These are phyloP conservation scores for Bipolaris gigantea DNA, from an alignment of 2,329 filamentous ascomycete species.

Conservation along the genomic window DNA sequence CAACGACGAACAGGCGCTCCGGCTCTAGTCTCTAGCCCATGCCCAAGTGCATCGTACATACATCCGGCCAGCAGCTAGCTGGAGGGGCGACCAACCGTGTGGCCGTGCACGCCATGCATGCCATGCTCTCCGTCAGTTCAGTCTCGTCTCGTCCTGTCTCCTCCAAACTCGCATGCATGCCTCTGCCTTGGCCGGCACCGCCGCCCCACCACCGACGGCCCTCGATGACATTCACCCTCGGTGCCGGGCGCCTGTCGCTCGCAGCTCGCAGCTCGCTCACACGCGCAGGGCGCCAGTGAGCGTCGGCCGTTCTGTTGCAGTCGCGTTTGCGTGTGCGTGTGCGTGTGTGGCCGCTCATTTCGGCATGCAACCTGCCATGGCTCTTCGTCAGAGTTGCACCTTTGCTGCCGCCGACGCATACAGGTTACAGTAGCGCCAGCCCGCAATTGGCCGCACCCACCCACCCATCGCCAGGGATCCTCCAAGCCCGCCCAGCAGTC, in stretches of 20 bases:
- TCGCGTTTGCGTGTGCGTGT: too few species aligned
- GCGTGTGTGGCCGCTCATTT: neutral
- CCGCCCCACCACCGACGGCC: neutral
- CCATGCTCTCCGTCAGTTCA: neutral
- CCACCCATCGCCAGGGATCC: conserved; percentile 22
- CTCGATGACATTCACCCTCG: too few species aligned
- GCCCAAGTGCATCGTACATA: too few species aligned
- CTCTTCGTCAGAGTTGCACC: conserved; percentile 31
- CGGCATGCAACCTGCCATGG: neutral
- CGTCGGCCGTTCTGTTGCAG: neutral
- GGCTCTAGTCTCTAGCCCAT: conserved; percentile 2
- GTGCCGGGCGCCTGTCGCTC: neutral
- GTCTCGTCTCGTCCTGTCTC: too few species aligned
- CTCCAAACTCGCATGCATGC: neutral
- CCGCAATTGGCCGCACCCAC: conserved; percentile 26
- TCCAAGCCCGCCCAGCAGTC: conserved; percentile 21
- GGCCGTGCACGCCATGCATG: conserved; percentile 7
- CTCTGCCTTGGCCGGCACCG: conserved; percentile 13
- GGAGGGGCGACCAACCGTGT: conserved; percentile 7
- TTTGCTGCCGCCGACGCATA: conserved; percentile 25
- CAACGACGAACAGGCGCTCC: neutral
- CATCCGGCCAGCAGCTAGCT: neutral
- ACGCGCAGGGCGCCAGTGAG: neutral
- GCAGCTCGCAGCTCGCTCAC: neutral
- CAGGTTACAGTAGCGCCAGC: conserved; percentile 26